Conservation (phyloP, 768 basidiomycete species). For the Amanita subjunquillea region DNA sequence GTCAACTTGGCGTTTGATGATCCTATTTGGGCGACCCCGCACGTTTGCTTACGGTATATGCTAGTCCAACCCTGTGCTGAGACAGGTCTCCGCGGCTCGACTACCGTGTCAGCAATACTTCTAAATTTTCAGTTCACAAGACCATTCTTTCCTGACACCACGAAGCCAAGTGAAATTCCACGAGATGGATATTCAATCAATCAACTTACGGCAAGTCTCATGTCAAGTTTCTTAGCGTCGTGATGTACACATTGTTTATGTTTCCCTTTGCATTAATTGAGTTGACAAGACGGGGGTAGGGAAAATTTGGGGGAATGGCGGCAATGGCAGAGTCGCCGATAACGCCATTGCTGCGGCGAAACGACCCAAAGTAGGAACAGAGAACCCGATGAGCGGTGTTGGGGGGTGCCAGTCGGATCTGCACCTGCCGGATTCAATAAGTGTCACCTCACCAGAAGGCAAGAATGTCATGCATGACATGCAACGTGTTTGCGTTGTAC, state of each 20-base stretch:
- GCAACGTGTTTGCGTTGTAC: neutral
- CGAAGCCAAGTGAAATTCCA: neutral
- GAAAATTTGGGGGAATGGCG: neutral
- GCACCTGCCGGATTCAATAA: too few species aligned
- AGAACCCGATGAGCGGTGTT: too few species aligned
- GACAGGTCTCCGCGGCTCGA: neutral
- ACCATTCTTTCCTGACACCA: neutral
- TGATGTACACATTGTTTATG: too few species aligned
- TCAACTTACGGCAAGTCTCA: neutral
- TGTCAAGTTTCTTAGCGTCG: neutral
- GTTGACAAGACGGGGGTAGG: neutral
- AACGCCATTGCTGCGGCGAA: neutral
- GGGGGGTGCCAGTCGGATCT: too few species aligned
- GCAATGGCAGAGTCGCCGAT: neutral
- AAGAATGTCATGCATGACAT: too few species aligned
- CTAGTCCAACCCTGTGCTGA: too few species aligned
- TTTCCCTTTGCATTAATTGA: neutral
- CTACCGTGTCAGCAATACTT: neutral
- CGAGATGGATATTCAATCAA: neutral
- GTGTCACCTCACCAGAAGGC: too few species aligned
- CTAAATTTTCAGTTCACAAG: neutral
- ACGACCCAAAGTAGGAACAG: too few species aligned
- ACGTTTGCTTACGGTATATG: neutral
- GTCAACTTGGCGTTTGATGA: neutral
- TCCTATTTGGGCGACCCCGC: neutral